These are phyloP conservation scores for Prunus armeniaca DNA, from an alignment of 306 rosid genomes.

Conservation along the genomic window DNA sequence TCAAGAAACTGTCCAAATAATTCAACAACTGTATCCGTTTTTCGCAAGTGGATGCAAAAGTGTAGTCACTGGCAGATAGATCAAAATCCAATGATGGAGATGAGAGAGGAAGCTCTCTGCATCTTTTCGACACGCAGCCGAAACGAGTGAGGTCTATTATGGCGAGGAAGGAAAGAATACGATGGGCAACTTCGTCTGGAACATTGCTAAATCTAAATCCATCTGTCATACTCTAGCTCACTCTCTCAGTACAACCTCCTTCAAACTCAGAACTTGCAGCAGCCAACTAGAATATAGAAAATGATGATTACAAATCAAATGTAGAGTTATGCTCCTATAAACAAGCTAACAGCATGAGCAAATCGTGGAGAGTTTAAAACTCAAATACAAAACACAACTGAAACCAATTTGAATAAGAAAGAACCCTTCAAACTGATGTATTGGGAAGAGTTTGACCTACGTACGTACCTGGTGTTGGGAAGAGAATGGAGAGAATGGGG, in stretches of 20 bases:
- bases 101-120: neutral
- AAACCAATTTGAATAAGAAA: no score
- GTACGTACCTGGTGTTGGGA: no score
- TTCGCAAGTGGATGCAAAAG: neutral
- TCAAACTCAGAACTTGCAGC: neutral
- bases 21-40: neutral
- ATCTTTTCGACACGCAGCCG: slow-evolving; percentile 1
- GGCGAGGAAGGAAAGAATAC: neutral
- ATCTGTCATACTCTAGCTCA: neutral
- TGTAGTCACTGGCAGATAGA: neutral
- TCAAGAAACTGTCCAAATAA: neutral
- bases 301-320: no score
- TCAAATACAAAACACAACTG: no score
- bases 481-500: no score
- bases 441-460: no score
- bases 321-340: no score
- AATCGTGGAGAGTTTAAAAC: no score
- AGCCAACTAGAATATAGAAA: no score
- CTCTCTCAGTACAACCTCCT: neutral
- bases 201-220: neutral
- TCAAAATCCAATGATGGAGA: neutral
- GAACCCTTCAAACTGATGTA: no score
- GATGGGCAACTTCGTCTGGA: neutral
- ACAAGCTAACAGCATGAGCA: no score
- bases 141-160: neutral